Percentiles rank a stretch among this genome's conserved stretches.
Evolutionary conservation across 139 green algal genomes (phyloP).

Genomic region (Ostreobium quekettii): DNA sequence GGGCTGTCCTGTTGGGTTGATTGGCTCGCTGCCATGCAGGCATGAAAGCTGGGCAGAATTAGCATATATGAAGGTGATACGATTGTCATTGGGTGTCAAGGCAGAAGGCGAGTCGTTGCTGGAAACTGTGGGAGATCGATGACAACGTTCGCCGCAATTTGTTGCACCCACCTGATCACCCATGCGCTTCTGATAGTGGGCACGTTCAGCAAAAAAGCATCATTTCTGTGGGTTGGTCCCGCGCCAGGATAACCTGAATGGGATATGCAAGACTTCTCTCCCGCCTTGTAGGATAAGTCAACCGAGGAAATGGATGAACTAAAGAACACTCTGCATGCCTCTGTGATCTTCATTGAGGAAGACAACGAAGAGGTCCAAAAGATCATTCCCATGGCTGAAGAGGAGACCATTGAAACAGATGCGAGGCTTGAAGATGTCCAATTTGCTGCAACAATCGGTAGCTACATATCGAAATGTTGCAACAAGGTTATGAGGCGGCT

Average conservation of each 20-base stretch:
- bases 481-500: no score
- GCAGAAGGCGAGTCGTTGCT: no score
- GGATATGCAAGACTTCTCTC: neutral
- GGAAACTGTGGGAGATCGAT: no score
- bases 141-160: no score
- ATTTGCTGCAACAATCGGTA: neutral
- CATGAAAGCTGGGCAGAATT: neutral
- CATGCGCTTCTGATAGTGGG: neutral
- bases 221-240: neutral
- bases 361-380: neutral
- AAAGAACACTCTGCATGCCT: neutral
- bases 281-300: no score
- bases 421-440: neutral
- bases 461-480: no score
- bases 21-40: neutral
- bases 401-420: conserved; percentile 3
- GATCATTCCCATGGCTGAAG: neutral
- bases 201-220: neutral
- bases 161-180: no score
- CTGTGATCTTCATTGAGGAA: neutral
- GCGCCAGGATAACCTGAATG: neutral
- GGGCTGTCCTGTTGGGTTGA: neutral
- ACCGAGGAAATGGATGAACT: no score
- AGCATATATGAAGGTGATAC: neutral
- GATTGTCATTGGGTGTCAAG: neutral